Percentiles rank a stretch among this genome's conserved stretches.
Conservation (phyloP, 148 eudicot genomes). For the Fagopyrum tataricum region DNA sequence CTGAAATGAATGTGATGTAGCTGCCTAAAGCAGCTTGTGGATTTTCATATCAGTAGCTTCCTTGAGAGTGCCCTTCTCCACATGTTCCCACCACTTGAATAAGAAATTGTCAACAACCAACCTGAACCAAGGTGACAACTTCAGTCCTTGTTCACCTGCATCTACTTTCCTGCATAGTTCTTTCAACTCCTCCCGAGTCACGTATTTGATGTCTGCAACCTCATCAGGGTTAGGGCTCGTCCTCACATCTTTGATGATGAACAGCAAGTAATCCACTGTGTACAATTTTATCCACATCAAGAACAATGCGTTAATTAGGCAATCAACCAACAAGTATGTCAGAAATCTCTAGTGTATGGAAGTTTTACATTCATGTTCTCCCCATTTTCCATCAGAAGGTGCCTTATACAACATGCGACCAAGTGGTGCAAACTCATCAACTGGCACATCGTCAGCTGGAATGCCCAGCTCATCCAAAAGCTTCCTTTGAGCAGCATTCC, state of each 20-base stretch:
- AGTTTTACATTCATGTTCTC: conserved; percentile 86
- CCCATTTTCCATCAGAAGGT: conserved; percentile 99
- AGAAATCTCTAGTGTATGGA: background rate
- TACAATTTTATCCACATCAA: background rate
- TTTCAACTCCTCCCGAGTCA: conserved; percentile 62
- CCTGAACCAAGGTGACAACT: conserved; percentile 94
- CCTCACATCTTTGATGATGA: conserved; percentile 69
- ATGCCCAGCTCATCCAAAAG: conserved; percentile 92
- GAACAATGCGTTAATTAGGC: background rate
- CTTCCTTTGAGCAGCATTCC: conserved; percentile 98
- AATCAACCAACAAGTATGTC: background rate
- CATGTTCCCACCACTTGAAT: conserved; percentile 96
- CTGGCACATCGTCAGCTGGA: conserved; percentile 84
- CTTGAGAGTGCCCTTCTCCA: conserved; percentile 56
- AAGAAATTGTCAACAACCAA: conserved; percentile 87
- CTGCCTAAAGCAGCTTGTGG: conserved; percentile 43
- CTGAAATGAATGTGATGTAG: background rate
- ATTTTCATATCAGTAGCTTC: conserved; percentile 78
- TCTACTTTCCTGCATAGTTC: conserved; percentile 80
- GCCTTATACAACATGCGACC: conserved; percentile 98
- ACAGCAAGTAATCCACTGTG: conserved; percentile 85
- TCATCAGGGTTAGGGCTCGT: conserved; percentile 86
- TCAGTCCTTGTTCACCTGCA: conserved; percentile 85
- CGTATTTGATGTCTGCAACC: conserved; percentile 70
- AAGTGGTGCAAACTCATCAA: conserved; percentile 78